These are phyloP conservation scores for Zygosaccharomyces lentus DNA, from an alignment of 805 yeast genomes.

Conservation along the genomic window DNA sequence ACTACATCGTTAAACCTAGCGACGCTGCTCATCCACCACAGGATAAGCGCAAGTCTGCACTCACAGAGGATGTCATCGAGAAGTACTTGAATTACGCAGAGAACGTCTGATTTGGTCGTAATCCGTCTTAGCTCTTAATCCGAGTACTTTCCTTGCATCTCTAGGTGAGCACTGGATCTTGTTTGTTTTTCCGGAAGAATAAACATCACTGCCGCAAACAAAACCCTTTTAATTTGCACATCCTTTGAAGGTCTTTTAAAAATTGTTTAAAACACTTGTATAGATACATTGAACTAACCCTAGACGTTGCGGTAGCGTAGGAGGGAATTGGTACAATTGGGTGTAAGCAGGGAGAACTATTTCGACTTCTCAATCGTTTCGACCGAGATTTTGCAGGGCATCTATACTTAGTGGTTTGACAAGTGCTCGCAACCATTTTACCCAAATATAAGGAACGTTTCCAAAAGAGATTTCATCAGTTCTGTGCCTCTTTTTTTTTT, in stretches of 20 bases:
- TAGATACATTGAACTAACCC: not conserved
- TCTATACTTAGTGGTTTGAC: not conserved
- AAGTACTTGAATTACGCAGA: slow-evolving; percentile 29
- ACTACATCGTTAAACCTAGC: slow-evolving; percentile 10
- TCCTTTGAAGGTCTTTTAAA: not conserved
- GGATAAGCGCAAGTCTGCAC: slow-evolving; percentile 5
- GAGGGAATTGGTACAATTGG: not conserved
- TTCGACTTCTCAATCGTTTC: not conserved
- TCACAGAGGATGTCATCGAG: slow-evolving; percentile 24
- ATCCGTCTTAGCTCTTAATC: not conserved
- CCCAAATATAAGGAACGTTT: not conserved
- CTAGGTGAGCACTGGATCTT: slow-evolving; percentile 1
- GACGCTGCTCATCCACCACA: slow-evolving; percentile 2
- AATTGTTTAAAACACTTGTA: not conserved
- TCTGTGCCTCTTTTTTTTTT: not conserved
- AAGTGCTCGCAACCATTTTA: not conserved
- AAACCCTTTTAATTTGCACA: not conserved
- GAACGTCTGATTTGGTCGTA: not conserved
- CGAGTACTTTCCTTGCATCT: not conserved
- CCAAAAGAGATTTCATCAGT: not conserved
- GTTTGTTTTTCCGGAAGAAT: not conserved
- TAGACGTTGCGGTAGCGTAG: slow-evolving; percentile 5
- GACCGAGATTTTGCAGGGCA: not conserved
- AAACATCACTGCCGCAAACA: not conserved
- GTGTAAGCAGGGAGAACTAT: not conserved